Evolutionary conservation across 2,329 filamentous ascomycete species (phyloP).

Genomic region (Paracamarosporium sp.): DNA sequence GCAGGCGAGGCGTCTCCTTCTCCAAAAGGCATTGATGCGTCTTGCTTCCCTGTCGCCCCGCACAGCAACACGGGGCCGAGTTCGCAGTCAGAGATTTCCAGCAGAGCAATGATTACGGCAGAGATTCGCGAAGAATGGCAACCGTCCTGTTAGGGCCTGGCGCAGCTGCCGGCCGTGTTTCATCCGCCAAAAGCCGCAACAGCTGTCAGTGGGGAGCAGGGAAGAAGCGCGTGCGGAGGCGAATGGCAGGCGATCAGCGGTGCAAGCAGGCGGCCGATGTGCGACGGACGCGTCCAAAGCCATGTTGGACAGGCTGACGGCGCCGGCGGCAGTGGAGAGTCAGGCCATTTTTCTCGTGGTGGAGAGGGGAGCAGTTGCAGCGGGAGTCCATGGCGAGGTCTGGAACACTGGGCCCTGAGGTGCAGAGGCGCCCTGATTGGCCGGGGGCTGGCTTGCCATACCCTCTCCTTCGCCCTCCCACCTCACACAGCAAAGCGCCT

Average conservation of each 20-base stretch:
- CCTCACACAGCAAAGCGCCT: neutral
- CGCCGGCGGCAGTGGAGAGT: neutral
- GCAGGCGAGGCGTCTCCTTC: neutral
- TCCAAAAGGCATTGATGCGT: neutral
- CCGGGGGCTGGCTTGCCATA: neutral
- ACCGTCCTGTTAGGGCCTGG: conserved; percentile 7
- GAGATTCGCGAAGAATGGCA: neutral
- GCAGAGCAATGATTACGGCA: neutral
- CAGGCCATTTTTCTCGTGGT: conserved; percentile 9
- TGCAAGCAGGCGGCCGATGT: neutral
- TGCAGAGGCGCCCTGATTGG: conserved; percentile 12
- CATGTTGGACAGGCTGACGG: conserved; percentile 6
- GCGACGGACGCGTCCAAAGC: neutral
- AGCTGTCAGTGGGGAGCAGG: neutral
- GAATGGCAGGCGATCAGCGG: conserved; percentile 1
- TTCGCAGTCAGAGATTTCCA: neutral
- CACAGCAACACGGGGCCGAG: neutral
- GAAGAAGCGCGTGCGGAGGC: neutral
- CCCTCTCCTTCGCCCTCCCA: neutral
- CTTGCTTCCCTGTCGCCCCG: neutral
- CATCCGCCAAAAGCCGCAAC: conserved; percentile 6
- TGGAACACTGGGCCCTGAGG: conserved; percentile 9
- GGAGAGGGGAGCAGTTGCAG: neutral
- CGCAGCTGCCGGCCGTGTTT: conserved; percentile 19
- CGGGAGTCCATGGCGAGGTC: neutral